Conservation (phyloP, 345 rosid species). For the Boechera stricta region DNA sequence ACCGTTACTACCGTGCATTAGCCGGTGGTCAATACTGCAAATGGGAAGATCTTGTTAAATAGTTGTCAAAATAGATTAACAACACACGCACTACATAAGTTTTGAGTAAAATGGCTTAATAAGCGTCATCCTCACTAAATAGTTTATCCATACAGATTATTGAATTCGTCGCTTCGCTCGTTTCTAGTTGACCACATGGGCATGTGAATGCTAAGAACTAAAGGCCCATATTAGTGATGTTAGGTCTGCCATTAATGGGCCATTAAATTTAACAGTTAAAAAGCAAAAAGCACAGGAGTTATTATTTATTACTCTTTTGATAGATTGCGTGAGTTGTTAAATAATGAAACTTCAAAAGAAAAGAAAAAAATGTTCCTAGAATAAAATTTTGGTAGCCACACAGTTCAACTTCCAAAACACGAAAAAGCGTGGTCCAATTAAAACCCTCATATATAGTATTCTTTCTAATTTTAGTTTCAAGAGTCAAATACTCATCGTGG, state of each 20-base stretch:
- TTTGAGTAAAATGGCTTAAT: constrained; percentile 12
- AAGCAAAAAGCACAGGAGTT: background rate
- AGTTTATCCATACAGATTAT: background rate
- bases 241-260: background rate
- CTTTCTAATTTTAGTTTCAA: background rate
- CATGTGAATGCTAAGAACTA: background rate
- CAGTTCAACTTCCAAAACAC: constrained; percentile 27
- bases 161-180: background rate
- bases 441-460: background rate
- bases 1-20: constrained; percentile 88
- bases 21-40: constrained; percentile 99
- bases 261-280: constrained; percentile 4
- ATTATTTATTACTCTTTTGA: constrained; percentile 17
- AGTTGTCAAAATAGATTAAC: background rate
- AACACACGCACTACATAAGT: background rate
- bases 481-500: constrained; percentile 35
- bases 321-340: constrained; percentile 18
- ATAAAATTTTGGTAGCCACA: constrained; percentile 25
- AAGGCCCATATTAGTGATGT: background rate
- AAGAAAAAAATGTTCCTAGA: background rate
- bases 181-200: background rate
- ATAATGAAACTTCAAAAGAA: background rate
- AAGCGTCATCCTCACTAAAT: background rate
- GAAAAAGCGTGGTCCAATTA: constrained; percentile 39
- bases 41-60: constrained; percentile 79